Evolutionary conservation across 75 land plant species (phyloP).

Genomic region (Azolla pinnata): DNA sequence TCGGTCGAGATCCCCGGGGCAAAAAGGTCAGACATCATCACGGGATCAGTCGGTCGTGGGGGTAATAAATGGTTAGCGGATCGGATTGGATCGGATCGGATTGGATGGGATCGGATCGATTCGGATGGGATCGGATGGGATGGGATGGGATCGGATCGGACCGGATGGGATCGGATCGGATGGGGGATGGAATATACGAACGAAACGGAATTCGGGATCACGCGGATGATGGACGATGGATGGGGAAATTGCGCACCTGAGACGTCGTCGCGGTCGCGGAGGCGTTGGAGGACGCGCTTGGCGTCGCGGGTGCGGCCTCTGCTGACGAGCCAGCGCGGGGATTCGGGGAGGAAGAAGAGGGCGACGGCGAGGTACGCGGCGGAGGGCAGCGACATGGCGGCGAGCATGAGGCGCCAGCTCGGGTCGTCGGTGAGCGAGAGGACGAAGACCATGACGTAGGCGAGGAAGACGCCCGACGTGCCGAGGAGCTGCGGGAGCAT

Average conservation of each 20-base stretch:
- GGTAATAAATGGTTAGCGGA: neutral
- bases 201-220: neutral
- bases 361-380: conserved; percentile 15
- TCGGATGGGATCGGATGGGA: neutral
- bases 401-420: conserved; percentile 28
- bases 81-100: neutral
- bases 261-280: conserved; percentile 26
- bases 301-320: conserved; percentile 35
- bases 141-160: neutral
- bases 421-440: conserved; percentile 17
- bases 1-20: neutral
- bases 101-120: neutral
- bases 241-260: conserved; percentile 15
- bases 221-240: neutral
- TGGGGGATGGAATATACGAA: neutral
- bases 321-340: conserved; percentile 39
- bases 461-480: conserved; percentile 21
- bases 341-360: conserved; percentile 23
- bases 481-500: conserved; percentile 34
- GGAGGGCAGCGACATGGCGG: conserved; percentile 16
- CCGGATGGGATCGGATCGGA: neutral
- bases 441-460: conserved; percentile 26
- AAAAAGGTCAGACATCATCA: neutral
- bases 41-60: neutral
- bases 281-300: conserved; percentile 19